Base-by-base conservation (phyloP, 1,284 basidiomycete genomes). In the Chondrostereum purpureum region DNA sequence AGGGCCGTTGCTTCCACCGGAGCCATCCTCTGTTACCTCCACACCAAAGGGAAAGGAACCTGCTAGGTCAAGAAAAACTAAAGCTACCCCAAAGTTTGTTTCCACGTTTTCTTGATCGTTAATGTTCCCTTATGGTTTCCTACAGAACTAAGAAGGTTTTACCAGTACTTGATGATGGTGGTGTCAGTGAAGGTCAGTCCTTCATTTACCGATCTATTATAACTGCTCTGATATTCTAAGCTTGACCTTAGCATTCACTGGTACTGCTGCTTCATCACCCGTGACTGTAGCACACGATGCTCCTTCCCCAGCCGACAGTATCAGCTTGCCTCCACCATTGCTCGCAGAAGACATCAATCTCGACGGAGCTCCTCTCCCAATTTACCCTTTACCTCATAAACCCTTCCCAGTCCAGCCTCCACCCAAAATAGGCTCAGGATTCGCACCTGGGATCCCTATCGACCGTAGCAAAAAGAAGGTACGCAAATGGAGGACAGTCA, bases 371-470 rank as follows among this genome's bases (percentile, higher is more conserved):
- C 75, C 85, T 2, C 67, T 83, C 2, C 85, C 85, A 3, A 63
- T 80, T 16, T 88, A 87, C 50, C 83, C 86, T 2, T 73, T 88
- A 17, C 85, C 86, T 6, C 75, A 77, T 6, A 86, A 84, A 61
- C 83, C 85, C 0, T 88, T 87, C 65, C 78, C 84, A 0, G 86
- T 88, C 11, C 83, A 85, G 53, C 78, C 79, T 21, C 79, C 83
- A 2, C 76, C 75, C 0, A 88, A 88, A 63, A 78, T 88, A 8
- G 66, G 69, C n/a, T 72, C 81, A 5, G 83, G 84, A 5, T 82
- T 83, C 52, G 82, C 85, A 12, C 78, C 82, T 0, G 58, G 70
- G 13, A 60, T 82, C 24, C 72, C 81, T 36, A 67, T 88, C 20
- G 86, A 88, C 58, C 78, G 75, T 54, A 73, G 67, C 21, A 67